A percentile compares a stretch with the other conserved stretches of the same genome.
Evolutionary conservation across 1,284 basidiomycete species (phyloP).

Genomic region (Salmacisia buchloeana): DNA sequence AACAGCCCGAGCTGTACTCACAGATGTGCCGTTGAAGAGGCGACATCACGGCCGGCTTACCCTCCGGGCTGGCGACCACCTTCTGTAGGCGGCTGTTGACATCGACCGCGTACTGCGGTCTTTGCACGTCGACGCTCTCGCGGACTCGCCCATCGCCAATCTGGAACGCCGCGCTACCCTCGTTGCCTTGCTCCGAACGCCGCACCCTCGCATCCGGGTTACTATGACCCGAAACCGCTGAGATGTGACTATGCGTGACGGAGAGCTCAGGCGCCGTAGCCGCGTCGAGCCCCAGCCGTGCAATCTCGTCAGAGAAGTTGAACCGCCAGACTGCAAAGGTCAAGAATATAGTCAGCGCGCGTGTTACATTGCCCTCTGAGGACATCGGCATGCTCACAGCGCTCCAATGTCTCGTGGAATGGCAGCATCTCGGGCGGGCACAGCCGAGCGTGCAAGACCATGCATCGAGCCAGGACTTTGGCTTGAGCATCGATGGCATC

Average conservation of each 20-base stretch:
- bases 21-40: conserved; percentile 2
- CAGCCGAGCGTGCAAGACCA: conserved; percentile 73
- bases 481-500: conserved; percentile 68
- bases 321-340: conserved; percentile 65
- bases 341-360: conserved; percentile 10
- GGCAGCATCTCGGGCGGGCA: conserved; percentile 79
- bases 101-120: conserved; percentile 4
- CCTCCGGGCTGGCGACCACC: conserved; percentile 1
- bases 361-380: not conserved
- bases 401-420: conserved; percentile 84
- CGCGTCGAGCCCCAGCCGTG: conserved; percentile 33
- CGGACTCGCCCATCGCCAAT: not conserved
- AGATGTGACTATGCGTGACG: not conserved
- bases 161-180: not conserved
- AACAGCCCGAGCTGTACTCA: not conserved
- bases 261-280: not conserved
- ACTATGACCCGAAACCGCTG: not conserved
- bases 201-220: not conserved
- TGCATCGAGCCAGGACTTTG: conserved; percentile 71
- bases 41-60: not conserved
- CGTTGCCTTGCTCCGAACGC: not conserved
- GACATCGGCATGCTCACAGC: conserved; percentile 46
- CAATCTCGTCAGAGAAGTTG: conserved; percentile 81
- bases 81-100: conserved; percentile 5
- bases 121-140: not conserved